A percentile compares a stretch with the other conserved stretches of the same genome.
These are phyloP conservation scores for Lobulomyces angularis DNA, from an alignment of 192 early-diverging fungal species.

Conservation along the genomic window DNA sequence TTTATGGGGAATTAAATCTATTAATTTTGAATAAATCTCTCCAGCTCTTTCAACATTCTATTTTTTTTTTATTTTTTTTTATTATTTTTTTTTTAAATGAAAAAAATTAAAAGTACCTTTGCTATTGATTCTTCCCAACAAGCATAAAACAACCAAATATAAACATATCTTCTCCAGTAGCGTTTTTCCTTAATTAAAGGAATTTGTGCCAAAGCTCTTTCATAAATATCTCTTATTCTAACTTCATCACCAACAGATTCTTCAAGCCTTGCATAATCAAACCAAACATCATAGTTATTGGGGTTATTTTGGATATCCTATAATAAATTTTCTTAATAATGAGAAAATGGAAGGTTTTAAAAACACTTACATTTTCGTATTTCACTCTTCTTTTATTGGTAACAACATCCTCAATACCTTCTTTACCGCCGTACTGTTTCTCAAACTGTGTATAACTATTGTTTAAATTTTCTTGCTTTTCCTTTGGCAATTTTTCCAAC, in stretches of 20 bases:
- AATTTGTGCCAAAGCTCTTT: conserved; percentile 81
- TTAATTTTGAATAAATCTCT: conserved; percentile 68
- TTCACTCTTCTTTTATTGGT: conserved; percentile 74
- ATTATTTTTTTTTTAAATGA: conserved; percentile 4
- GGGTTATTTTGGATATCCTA: conserved; percentile 49
- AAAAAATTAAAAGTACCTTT: conserved; percentile 26
- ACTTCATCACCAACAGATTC: conserved; percentile 58
- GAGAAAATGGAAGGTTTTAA: conserved; percentile 5
- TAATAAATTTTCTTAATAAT: conserved; percentile 22
- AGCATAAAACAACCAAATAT: conserved; percentile 97
- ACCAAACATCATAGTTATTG: conserved; percentile 97
- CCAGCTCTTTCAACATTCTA: conserved; percentile 70
- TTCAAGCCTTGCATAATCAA: conserved; percentile 87
- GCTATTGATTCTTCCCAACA: conserved; percentile 85
- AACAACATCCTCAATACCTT: conserved; percentile 86
- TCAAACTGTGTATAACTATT: conserved; percentile 93
- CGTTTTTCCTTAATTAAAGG: conserved; percentile 80
- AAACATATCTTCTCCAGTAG: conserved; percentile 94
- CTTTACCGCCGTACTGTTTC: conserved; percentile 81
- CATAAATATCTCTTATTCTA: conserved; percentile 85
- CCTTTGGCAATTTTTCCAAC: conserved; percentile 71
- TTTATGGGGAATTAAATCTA: conserved; percentile 83
- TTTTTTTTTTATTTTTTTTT: not conserved
- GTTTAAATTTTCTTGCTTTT: conserved; percentile 72
- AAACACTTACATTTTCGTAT: conserved; percentile 58